phyloP scores from a whole-genome alignment of 1,139 yeast genomes.

The Blastobotrys indianensis region DNA sequence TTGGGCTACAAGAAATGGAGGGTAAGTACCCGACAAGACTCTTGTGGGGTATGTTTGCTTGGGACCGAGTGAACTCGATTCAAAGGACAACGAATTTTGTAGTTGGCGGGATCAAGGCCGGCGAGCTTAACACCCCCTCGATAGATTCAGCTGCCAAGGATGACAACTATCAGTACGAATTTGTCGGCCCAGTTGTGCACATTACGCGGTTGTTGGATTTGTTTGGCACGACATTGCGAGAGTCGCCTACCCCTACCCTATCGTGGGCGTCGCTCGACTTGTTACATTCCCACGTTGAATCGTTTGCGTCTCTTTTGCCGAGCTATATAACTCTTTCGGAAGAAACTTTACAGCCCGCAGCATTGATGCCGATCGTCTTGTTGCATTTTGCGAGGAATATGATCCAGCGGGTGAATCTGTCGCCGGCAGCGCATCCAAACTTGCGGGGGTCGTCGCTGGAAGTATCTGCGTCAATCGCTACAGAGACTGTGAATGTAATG shows the following conservation, averaged over 20 bases:
- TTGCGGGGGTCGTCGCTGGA: constrained; percentile 11
- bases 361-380: constrained; percentile 7
- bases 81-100: constrained; percentile 1
- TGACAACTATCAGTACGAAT: neutral
- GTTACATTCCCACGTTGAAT: constrained; percentile 12
- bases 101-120: neutral
- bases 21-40: neutral
- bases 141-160: neutral
- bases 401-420: constrained; percentile 15
- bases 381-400: constrained; percentile 10
- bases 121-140: neutral
- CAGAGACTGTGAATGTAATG: constrained; percentile 12
- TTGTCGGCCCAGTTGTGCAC: constrained; percentile 8
- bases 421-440: constrained; percentile 12
- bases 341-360: constrained; percentile 8
- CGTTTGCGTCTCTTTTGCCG: constrained; percentile 11
- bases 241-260: constrained; percentile 5
- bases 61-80: constrained; percentile 17
- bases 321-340: constrained; percentile 6
- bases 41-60: constrained; percentile 19
- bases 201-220: constrained; percentile 8
- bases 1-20: neutral
- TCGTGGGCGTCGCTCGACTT: constrained; percentile 10
- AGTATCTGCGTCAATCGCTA: constrained; percentile 10
- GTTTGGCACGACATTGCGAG: constrained; percentile 7